Evolutionary conservation across 495 filamentous ascomycete species (phyloP), one percentile per base, ranked within the genome.

Genomic region (Darksidea phi): DNA sequence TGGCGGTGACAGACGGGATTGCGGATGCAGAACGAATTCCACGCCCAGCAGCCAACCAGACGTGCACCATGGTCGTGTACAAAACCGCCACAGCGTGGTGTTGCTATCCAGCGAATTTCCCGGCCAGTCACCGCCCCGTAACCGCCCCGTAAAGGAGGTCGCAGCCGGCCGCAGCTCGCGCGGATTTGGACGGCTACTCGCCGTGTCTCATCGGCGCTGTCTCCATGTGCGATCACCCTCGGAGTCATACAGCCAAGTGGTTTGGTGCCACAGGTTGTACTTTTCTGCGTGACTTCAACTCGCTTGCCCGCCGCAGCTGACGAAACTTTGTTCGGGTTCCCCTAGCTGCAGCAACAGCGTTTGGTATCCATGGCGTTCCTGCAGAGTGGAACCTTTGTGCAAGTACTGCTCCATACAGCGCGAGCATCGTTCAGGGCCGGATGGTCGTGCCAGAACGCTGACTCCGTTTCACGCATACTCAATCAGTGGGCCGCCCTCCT

Each of bases 301-400:
- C 15, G 18, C 13, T 45, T 11, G 18, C 36, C 42, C 25, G 12
- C 36, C 46, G 26, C 32, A 8, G 23, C 55, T 32, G 45, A 58
- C 48, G 55, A 58, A 58, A 58, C 55, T 58, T 58, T 57, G 51
- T 54, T 54, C 51, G 28, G 28, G 28, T 54, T 54, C 50, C 26
- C 13, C 50, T 53, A 42, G 51, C 11, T 6, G 15, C 3, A 54
- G 51, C n/a, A 2, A 11, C 25, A 54, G 37, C 51, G 23, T 20
- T 15, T 10, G 17, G 5, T 2, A 52, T 34, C 34, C 28, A 42
- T 54, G 28, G 4, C 5, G n/a, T 18, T 42, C 17, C n/a, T 54
- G 28, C 51, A 54, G 42, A 32, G 51, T 54, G 8, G 42, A 54
- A 17, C 51, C n/a, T 18, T 41, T 20, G 25, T 42, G 25, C 21